Percentiles rank a stretch among this genome's conserved stretches.
phyloP scores from a whole-genome alignment of 306 rosid species.

The Rubus idaeus region DNA sequence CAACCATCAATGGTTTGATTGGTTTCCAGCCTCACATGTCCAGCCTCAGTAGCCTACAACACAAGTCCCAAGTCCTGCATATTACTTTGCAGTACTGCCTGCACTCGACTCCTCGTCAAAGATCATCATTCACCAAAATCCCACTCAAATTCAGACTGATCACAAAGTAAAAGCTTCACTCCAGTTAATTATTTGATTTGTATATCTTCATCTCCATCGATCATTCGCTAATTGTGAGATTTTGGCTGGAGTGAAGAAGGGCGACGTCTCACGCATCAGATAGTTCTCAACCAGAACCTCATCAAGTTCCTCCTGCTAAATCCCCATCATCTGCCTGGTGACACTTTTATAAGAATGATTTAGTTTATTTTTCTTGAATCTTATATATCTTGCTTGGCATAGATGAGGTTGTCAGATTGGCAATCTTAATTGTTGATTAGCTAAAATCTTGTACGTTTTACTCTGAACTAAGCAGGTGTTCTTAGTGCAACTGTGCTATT shows the following conservation, averaged over 20 bases:
- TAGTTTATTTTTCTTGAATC: no score
- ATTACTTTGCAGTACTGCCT: not conserved
- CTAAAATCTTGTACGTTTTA: not conserved
- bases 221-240: not conserved
- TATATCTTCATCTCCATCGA: not conserved
- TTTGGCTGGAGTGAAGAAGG: conserved; percentile 2
- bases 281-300: conserved; percentile 5
- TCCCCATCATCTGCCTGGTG: not conserved
- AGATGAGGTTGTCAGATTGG: not conserved
- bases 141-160: conserved; percentile 4
- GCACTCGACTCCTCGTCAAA: not conserved
- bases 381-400: not conserved
- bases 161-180: conserved; percentile 1
- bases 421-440: not conserved
- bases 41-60: not conserved
- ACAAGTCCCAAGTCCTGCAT: not conserved
- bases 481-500: no score
- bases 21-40: not conserved
- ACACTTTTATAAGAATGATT: not conserved
- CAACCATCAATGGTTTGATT: conserved; percentile 6
- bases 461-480: no score
- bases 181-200: not conserved
- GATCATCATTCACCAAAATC: not conserved
- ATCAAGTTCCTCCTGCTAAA: conserved; percentile 2
- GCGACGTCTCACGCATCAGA: not conserved